phyloP scores from a whole-genome alignment of 179 eudicot species.

The Camellia oleifera region DNA sequence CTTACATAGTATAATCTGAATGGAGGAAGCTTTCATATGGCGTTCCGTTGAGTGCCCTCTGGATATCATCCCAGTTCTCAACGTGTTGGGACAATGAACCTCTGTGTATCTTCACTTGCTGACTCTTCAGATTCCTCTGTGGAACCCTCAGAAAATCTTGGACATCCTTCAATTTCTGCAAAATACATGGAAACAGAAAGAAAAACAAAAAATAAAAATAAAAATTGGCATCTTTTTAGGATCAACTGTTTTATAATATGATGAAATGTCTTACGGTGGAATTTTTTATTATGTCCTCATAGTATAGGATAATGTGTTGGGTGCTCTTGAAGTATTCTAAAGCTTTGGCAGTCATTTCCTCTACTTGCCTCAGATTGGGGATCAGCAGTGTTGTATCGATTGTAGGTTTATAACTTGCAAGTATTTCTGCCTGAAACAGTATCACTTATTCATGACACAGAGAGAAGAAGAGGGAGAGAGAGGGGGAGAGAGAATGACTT shows the following conservation, averaged over 20 bases:
- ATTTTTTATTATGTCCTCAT: conserved; percentile 77
- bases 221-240: not conserved
- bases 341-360: conserved; percentile 46
- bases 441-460: not conserved
- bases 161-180: conserved; percentile 71
- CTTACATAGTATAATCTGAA: conserved; percentile 48
- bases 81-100: conserved; percentile 69
- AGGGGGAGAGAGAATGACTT: not conserved
- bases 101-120: conserved; percentile 95
- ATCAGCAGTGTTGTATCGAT: conserved; percentile 58
- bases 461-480: not conserved
- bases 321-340: conserved; percentile 64
- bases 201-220: not conserved
- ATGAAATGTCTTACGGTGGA: conserved; percentile 48
- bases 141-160: conserved; percentile 80
- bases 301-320: conserved; percentile 66
- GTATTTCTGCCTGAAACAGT: conserved; percentile 67
- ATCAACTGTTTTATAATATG: no score
- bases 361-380: conserved; percentile 55
- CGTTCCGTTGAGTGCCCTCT: conserved; percentile 66
- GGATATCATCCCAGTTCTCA: conserved; percentile 78
- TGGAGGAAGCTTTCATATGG: conserved; percentile 63
- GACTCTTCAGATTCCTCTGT: conserved; percentile 56
- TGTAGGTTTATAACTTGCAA: conserved; percentile 75
- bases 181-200: not conserved